Base-by-base conservation (phyloP, 2,329 filamentous ascomycete genomes). In the Onygena corvina region DNA sequence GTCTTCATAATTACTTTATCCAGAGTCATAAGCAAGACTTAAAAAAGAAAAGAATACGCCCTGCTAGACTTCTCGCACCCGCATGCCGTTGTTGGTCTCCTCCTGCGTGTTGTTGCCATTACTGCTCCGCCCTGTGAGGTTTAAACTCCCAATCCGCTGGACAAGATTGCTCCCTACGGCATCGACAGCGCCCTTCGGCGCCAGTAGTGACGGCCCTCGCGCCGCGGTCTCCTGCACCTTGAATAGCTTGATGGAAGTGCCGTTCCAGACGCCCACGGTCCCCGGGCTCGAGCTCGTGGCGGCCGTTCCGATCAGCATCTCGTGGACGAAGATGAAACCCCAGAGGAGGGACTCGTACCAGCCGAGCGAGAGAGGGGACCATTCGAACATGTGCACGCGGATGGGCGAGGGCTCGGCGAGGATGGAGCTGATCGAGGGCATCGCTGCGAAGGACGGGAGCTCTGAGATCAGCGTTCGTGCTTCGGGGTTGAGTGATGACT, bases 291-390 rank as follows among this genome's bases (percentile, higher is more conserved):
- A 64, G 27, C 67, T 67, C 9, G 38, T 23, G 16, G 64, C 61
- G 27, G 65, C 64, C 4, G 67, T 64, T 3, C 66, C 67, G 9
- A 70, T 68, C 51, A 88, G 80, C 81, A 94, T 86, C 69, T 98
- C 92, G 59, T 81, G 83, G 23, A 84, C 81, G 64, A 95, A 96
- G 48, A 95, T 80, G 58, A 95, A 86, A 12, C 87, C 83, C 92
- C 92, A 98, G 7, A 98, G 74, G 9, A 96, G 73, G 3, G 86
- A 90, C 66, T 95, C 87, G 64, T 96, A 95, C 92, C 92, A 96
- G 45, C 89, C 90, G 46, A 96, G 74, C 0, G 86, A 84, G 29
- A 94, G 72, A 0, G 86, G 82, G 2, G 88, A 90, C 90, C 90
- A 96, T 67, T 94, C 87, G 60, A 96, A 96, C 11, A 86, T 83